phyloP scores from a whole-genome alignment of 495 filamentous ascomycete species.

The Xanthoparmelia taractica region DNA sequence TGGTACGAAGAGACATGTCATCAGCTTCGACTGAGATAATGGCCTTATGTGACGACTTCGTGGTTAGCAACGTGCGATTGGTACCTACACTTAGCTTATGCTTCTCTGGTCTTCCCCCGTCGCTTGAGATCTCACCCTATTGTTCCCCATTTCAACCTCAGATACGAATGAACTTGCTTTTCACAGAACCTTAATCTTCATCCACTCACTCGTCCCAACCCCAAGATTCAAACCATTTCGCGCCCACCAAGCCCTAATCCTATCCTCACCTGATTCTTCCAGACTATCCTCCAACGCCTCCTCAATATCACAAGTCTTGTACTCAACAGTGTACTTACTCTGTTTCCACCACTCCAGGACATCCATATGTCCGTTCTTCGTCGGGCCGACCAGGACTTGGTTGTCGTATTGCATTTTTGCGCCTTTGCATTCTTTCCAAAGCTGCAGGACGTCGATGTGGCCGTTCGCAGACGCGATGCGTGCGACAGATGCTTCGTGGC shows the following conservation, averaged over 20 bases:
- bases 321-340: constrained; percentile 71
- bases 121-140: background rate
- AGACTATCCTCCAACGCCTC: constrained; percentile 84
- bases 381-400: constrained; percentile 80
- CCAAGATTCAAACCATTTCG: constrained; percentile 80
- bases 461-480: constrained; percentile 78
- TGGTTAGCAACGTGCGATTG: background rate
- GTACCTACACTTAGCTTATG: background rate
- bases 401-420: constrained; percentile 83
- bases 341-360: constrained; percentile 89
- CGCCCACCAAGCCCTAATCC: constrained; percentile 83
- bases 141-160: background rate
- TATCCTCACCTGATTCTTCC: constrained; percentile 53
- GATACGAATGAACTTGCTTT: background rate
- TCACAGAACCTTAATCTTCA: constrained; percentile 65
- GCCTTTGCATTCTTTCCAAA: constrained; percentile 71
- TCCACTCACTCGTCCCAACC: constrained; percentile 85
- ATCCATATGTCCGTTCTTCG: constrained; percentile 73
- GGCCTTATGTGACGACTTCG: too few relatives aligned
- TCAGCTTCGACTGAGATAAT: background rate
- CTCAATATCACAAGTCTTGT: constrained; percentile 92
- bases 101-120: background rate
- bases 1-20: constrained; percentile 13
- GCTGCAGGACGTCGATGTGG: constrained; percentile 74
- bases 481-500: constrained; percentile 67